Conservation (phyloP, 352 stramenopile genomes). For the Globisporangium rhizosaccharum region DNA sequence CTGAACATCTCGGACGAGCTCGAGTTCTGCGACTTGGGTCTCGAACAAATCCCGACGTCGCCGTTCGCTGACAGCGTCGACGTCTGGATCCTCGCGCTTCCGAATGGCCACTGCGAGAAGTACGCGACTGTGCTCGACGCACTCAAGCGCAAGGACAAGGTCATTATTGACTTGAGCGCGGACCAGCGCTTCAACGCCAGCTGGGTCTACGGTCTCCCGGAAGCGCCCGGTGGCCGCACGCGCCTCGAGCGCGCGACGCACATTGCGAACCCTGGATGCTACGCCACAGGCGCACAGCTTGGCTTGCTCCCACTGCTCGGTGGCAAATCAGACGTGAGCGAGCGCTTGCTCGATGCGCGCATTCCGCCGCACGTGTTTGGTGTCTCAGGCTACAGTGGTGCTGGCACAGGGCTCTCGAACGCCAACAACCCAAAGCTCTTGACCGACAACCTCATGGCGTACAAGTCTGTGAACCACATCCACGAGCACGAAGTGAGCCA, state of each 20-base stretch:
- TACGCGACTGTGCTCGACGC: constrained; percentile 67
- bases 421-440: constrained; percentile 81
- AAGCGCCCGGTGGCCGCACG: constrained; percentile 58
- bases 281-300: constrained; percentile 78
- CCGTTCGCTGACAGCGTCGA: constrained; percentile 73
- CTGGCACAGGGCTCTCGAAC: constrained; percentile 72
- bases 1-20: constrained; percentile 69
- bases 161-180: constrained; percentile 85
- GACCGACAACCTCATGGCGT: constrained; percentile 85
- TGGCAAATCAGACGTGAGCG: constrained; percentile 46
- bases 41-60: constrained; percentile 66
- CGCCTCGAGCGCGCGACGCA: constrained; percentile 59
- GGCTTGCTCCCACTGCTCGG: constrained; percentile 76
- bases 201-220: constrained; percentile 85
- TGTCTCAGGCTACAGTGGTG: constrained; percentile 87
- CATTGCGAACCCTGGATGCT: constrained; percentile 88
- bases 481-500: constrained; percentile 85
- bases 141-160: constrained; percentile 63
- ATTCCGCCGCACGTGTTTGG: constrained; percentile 83
- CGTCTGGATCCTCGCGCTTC: constrained; percentile 84
- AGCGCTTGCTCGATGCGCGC: constrained; percentile 44
- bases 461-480: constrained; percentile 90
- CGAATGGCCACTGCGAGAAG: constrained; percentile 83
- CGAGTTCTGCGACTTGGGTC: constrained; percentile 76
- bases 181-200: constrained; percentile 85